These are phyloP conservation scores for Harringtonia lauricola DNA, from an alignment of 2,329 filamentous ascomycete species.

Conservation along the genomic window DNA sequence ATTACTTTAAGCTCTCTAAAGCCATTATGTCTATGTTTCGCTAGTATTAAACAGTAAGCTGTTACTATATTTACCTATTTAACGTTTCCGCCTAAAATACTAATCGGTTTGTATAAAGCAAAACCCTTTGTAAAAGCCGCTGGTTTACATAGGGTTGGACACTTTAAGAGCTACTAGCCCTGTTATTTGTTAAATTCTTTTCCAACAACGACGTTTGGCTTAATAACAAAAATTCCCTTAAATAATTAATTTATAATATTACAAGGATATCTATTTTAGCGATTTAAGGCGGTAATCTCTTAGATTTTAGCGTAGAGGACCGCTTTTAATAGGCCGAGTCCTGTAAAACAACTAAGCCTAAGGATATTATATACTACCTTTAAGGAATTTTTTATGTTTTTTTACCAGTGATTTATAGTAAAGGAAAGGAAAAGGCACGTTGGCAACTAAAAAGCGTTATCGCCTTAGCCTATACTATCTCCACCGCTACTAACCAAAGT, in stretches of 20 bases:
- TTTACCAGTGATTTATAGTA: slow-evolving; percentile 12
- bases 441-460: too few relatives aligned
- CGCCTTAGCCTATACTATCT: too few relatives aligned
- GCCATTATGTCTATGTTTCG: slow-evolving; percentile 9
- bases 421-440: slow-evolving; percentile 4
- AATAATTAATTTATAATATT: slow-evolving; percentile 13
- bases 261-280: slow-evolving; percentile 13
- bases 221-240: slow-evolving; percentile 15
- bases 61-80: slow-evolving; percentile 6
- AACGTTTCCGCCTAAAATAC: not conserved
- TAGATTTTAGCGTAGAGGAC: slow-evolving; percentile 13
- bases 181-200: slow-evolving; percentile 17
- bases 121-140: too few relatives aligned
- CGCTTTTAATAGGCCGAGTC: slow-evolving; percentile 11
- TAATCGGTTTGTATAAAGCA: not conserved
- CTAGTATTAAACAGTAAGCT: slow-evolving; percentile 3
- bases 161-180: slow-evolving; percentile 14
- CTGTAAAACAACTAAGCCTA: slow-evolving; percentile 7
- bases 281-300: slow-evolving; percentile 10
- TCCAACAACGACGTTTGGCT: slow-evolving; percentile 10
- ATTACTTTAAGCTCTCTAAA: slow-evolving; percentile 4
- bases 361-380: slow-evolving; percentile 13
- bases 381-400: slow-evolving; percentile 11
- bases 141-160: too few relatives aligned
- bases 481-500: too few relatives aligned